Evolutionary conservation across 257 asterid species (phyloP).

Genomic region (Rubia yunnanensis): DNA sequence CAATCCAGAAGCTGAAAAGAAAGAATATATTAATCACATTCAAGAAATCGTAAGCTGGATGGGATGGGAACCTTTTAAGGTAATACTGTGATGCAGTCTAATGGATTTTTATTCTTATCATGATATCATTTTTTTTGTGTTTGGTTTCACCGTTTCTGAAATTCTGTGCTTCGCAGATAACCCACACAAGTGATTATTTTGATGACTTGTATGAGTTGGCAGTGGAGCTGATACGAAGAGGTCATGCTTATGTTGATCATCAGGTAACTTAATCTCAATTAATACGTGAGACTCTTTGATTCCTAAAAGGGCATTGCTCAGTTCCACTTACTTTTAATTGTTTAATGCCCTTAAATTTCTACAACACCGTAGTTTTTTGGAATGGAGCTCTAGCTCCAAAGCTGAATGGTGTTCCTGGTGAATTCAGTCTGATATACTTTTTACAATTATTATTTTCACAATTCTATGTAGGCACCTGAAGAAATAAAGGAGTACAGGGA

Average conservation of each 20-base stretch:
- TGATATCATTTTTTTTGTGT: not conserved
- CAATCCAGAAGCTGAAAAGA: conserved; percentile 96
- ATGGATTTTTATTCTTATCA: not conserved
- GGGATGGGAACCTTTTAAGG: conserved; percentile 99
- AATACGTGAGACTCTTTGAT: not conserved
- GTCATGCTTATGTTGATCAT: conserved; percentile 94
- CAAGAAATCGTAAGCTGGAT: conserved; percentile 92
- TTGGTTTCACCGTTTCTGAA: conserved; percentile 11
- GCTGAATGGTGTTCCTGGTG: not conserved
- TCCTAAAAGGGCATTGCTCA: not conserved
- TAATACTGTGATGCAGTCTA: conserved; percentile 13
- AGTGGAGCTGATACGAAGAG: conserved; percentile 73
- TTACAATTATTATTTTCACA: not conserved
- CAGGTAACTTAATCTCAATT: conserved; percentile 40
- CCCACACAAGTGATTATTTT: conserved; percentile 89
- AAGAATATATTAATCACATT: conserved; percentile 85
- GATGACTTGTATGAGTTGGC: conserved; percentile 86
- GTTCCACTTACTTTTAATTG: not conserved
- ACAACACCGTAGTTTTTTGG: not conserved
- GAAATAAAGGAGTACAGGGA: conserved; percentile 88
- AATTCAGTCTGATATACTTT: not conserved
- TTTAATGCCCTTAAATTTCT: not conserved
- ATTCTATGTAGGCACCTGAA: conserved; percentile 59
- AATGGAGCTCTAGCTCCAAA: not conserved
- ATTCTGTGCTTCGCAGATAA: conserved; percentile 41